A percentile compares a stretch with the other conserved stretches of the same genome.
These are phyloP conservation scores for Solanum etuberosum DNA, from an alignment of 257 asterid species.

Conservation along the genomic window DNA sequence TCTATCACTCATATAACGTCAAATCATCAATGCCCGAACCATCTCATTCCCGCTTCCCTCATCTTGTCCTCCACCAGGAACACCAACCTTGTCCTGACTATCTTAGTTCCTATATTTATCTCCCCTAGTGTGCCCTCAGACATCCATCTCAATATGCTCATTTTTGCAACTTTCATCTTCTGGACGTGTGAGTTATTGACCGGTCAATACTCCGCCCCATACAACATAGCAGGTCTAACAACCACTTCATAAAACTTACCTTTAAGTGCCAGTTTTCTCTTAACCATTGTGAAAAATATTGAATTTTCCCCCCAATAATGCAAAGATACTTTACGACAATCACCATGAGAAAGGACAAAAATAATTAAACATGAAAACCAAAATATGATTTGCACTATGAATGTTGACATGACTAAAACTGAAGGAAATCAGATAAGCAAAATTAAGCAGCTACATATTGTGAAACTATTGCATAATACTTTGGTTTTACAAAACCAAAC, in stretches of 20 bases:
- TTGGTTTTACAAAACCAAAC: background rate
- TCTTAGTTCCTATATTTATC: background rate
- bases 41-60: background rate
- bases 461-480: background rate
- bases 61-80: background rate
- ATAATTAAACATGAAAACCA: background rate
- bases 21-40: background rate
- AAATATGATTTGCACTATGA: background rate
- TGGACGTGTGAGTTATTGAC: background rate
- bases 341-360: background rate
- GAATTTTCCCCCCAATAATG: background rate
- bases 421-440: background rate
- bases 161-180: background rate
- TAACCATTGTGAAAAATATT: background rate
- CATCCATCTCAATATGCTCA: background rate
- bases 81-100: background rate
- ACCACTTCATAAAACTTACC: background rate
- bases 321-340: background rate
- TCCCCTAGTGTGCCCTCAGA: background rate
- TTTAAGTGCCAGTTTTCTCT: background rate
- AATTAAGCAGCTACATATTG: background rate
- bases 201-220: background rate
- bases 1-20: background rate
- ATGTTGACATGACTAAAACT: background rate
- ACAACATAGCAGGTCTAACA: background rate